phyloP scores from a whole-genome alignment of 78 protist species.

The Corallochytrium limacisporum region DNA sequence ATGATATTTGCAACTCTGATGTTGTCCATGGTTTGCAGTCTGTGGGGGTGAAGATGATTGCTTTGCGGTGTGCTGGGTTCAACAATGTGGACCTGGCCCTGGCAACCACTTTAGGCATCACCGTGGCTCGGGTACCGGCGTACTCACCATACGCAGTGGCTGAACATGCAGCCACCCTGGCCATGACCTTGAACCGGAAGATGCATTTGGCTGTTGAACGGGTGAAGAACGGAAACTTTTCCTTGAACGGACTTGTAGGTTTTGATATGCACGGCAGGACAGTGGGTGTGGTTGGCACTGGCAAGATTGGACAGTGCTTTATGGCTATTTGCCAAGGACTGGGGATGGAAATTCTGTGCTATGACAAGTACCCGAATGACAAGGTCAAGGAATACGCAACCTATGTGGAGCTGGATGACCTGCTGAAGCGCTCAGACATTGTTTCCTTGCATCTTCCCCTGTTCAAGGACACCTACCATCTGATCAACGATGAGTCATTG shows the following conservation, averaged over 20 bases:
- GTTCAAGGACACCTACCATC: constrained; percentile 22
- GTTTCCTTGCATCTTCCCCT: constrained; percentile 63
- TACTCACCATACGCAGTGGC: constrained; percentile 76
- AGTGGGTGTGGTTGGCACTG: constrained; percentile 1
- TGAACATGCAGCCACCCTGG: constrained; percentile 56
- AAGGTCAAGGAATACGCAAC: constrained; percentile 10
- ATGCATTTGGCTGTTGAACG: constrained; percentile 46
- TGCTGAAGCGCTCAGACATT: constrained; percentile 37
- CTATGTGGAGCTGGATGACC: constrained; percentile 13
- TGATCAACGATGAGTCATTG: constrained; percentile 44
- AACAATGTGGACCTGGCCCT: constrained; percentile 49
- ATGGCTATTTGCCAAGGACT: constrained; percentile 13
- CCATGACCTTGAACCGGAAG: constrained; percentile 50
- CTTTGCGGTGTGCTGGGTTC: constrained; percentile 67
- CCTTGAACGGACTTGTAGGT: constrained; percentile 52
- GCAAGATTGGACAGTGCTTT: constrained; percentile 39
- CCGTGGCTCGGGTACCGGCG: constrained; percentile 59
- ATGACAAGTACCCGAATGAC: neutral
- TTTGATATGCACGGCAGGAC: constrained; percentile 43
- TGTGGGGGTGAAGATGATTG: constrained; percentile 14
- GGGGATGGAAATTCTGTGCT: constrained; percentile 27
- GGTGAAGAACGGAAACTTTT: constrained; percentile 50
- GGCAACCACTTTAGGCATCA: constrained; percentile 35
- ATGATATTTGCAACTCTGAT: constrained; percentile 24
- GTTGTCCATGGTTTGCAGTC: neutral